Evolutionary conservation across 169 alveolate species (phyloP).

Genomic region (Plasmodium knowlesi): DNA sequence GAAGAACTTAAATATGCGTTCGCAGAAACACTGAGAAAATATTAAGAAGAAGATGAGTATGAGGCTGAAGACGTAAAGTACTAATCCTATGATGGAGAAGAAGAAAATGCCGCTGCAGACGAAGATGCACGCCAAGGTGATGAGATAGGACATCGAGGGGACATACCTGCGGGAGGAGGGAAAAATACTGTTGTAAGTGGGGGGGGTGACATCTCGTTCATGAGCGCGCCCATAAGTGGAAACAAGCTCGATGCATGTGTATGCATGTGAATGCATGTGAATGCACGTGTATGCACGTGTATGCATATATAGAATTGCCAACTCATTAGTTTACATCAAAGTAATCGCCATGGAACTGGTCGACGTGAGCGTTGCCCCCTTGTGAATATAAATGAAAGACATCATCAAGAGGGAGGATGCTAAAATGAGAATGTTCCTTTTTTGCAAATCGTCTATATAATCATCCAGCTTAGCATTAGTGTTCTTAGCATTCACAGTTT

Average conservation of each 20-base stretch:
- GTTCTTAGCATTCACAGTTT: constrained; percentile 12
- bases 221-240: neutral
- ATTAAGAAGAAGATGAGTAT: constrained; percentile 58
- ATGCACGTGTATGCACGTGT: neutral
- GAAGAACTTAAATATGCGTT: constrained; percentile 61
- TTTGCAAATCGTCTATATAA: constrained; percentile 66
- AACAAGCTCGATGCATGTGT: neutral
- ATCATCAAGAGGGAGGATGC: constrained; percentile 48
- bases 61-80: constrained; percentile 42
- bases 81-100: constrained; percentile 58
- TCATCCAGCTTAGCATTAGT: constrained; percentile 48
- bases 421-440: constrained; percentile 63
- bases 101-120: constrained; percentile 71
- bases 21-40: constrained; percentile 73
- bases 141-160: constrained; percentile 71
- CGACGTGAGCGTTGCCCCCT: constrained; percentile 70
- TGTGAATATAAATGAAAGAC: constrained; percentile 75
- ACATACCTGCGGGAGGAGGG: constrained; percentile 26
- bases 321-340: constrained; percentile 24
- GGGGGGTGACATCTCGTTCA: neutral
- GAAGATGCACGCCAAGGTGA: constrained; percentile 65
- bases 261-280: neutral
- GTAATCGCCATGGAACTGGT: constrained; percentile 61
- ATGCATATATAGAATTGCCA: neutral
- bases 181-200: neutral